Evolutionary conservation across 768 basidiomycete genomes (phyloP).

Genomic region (Naematelia encephala): DNA sequence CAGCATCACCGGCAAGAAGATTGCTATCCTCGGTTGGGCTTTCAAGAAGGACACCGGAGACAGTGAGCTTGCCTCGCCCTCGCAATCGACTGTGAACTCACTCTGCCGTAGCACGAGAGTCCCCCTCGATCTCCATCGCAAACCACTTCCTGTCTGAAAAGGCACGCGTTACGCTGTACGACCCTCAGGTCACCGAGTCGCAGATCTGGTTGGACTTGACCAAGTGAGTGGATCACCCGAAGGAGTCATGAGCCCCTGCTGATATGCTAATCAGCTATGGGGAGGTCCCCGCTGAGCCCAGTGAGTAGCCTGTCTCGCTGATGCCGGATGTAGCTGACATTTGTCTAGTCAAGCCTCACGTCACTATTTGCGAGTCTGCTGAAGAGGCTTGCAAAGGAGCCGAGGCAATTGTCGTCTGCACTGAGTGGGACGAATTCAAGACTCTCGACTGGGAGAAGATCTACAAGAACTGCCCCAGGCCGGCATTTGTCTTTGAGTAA

Average conservation of each 20-base stretch:
- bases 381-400: conserved; percentile 82
- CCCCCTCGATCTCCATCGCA: conserved; percentile 88
- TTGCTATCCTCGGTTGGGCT: conserved; percentile 95
- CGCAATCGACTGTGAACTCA: background rate
- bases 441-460: conserved; percentile 85
- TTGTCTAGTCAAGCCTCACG: conserved; percentile 78
- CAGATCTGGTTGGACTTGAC: conserved; percentile 70
- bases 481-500: conserved; percentile 91
- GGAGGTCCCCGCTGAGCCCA: conserved; percentile 60
- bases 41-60: conserved; percentile 99
- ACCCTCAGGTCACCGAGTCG: conserved; percentile 73
- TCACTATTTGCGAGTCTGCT: conserved; percentile 71
- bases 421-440: conserved; percentile 93
- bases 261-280: conserved; percentile 52
- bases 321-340: conserved; percentile 3
- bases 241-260: conserved; percentile 59
- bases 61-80: conserved; percentile 55
- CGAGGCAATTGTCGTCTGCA: conserved; percentile 92
- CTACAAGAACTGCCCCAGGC: conserved; percentile 87
- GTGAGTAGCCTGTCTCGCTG: conserved; percentile 55
- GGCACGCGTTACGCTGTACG: conserved; percentile 82
- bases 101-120: conserved; percentile 69
- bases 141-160: conserved; percentile 88
- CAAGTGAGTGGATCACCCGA: conserved; percentile 56
- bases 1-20: conserved; percentile 59